Base-by-base conservation (phyloP, 371 early-diverging fungal genomes). In the Syncephalis plumigaleata region DNA sequence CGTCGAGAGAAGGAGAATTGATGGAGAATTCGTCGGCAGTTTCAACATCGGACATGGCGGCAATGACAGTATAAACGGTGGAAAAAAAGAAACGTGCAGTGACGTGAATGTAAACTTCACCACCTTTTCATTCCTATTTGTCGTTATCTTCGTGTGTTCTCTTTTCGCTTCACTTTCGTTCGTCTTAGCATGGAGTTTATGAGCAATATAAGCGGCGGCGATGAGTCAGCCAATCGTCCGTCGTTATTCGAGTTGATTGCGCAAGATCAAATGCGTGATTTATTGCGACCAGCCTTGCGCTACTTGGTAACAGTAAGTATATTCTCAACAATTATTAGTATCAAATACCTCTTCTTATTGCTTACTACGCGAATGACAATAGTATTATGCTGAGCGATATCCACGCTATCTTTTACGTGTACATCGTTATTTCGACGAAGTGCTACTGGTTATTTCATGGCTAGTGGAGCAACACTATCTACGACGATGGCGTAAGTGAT, bases 171-270 rank as follows among this genome's bases (percentile, higher is more conserved):
- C 38, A 15, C n/a, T n/a, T n/a, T 31, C 31, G 31, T 31, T 31
- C 22, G 18, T 42, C 45, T n/a, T n/a, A 57, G 48, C 49, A 87
- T 87, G 85, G 87, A 84, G 70, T 84, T 82, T 64, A 79, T 87
- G 81, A 82, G 81, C 55, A 78, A 79, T 55, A 58, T 87, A 54
- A 74, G 80, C 44, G 67, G 68, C 17, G 56, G 65, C 52, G 75
- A 77, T 49, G 75, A 70, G 58, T 82, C 77, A 53, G 70, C 76
- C 18, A 73, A 70, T 62, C 71, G 82, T 46, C 91, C 91, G 52
- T 83, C 88, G 2, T 57, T 89, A 51, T 91, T 92, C 58, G 93
- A 92, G 68, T 71, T 91, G 2, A 68, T 83, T 38, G 86, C 89
- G 16, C 84, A 86, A 61, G 80, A 77, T 47, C 81, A 85, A 56